Evolutionary conservation across 2,329 filamentous ascomycete genomes (phyloP).

Genomic region (Aspergillus niger): DNA sequence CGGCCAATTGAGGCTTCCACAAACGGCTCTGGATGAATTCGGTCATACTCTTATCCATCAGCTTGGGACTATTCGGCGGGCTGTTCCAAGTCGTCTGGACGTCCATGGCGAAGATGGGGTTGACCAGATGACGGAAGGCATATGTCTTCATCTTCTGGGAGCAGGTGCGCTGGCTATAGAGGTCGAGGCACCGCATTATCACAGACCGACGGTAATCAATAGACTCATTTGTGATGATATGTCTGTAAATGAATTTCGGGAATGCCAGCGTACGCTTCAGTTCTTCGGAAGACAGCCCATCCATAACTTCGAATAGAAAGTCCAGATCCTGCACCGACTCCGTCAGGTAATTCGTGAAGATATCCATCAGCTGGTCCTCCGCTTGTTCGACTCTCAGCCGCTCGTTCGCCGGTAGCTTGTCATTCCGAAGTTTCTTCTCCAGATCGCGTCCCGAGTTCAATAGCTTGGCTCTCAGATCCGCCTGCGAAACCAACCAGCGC

Average conservation of each 20-base stretch:
- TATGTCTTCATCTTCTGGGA: slow-evolving; percentile 93
- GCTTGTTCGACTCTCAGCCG: slow-evolving; percentile 87
- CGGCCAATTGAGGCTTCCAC: slow-evolving; percentile 85
- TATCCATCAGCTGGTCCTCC: slow-evolving; percentile 80
- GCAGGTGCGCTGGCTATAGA: slow-evolving; percentile 76
- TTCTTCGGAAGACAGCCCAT: slow-evolving; percentile 79
- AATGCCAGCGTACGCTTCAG: slow-evolving; percentile 75
- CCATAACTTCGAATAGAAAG: slow-evolving; percentile 79
- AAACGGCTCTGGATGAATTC: slow-evolving; percentile 89
- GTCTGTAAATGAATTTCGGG: slow-evolving; percentile 78
- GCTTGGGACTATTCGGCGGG: slow-evolving; percentile 61
- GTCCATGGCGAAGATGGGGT: slow-evolving; percentile 95
- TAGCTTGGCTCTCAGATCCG: slow-evolving; percentile 60
- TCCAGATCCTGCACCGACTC: slow-evolving; percentile 76
- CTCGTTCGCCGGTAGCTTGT: slow-evolving; percentile 69
- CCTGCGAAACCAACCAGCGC: slow-evolving; percentile 64
- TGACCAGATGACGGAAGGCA: slow-evolving; percentile 86
- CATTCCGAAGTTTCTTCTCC: slow-evolving; percentile 70
- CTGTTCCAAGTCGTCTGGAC: slow-evolving; percentile 77
- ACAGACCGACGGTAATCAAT: slow-evolving; percentile 83
- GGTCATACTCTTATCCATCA: slow-evolving; percentile 85
- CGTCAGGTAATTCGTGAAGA: slow-evolving; percentile 78
- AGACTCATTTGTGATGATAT: slow-evolving; percentile 81
- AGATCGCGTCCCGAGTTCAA: slow-evolving; percentile 73
- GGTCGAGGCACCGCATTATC: slow-evolving; percentile 81